Evolutionary conservation across 768 basidiomycete genomes (phyloP).

Genomic region (Cystobasidium tubakii): DNA sequence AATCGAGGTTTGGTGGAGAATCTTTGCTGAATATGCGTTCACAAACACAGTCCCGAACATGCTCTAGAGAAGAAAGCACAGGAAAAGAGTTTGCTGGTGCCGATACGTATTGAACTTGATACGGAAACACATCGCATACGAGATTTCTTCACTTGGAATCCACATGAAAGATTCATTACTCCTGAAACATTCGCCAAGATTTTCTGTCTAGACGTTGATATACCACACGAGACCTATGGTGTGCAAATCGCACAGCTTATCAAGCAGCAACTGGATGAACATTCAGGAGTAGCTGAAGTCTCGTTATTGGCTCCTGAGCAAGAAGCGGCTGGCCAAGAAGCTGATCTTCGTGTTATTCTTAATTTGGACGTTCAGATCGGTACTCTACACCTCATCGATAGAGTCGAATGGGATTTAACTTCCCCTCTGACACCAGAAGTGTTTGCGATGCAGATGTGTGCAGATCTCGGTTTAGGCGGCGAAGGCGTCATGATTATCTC

Average conservation of each 20-base stretch:
- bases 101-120: slow-evolving; percentile 92
- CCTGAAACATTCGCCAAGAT: slow-evolving; percentile 77
- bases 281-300: slow-evolving; percentile 70
- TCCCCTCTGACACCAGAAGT: slow-evolving; percentile 75
- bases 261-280: slow-evolving; percentile 81
- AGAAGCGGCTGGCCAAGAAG: slow-evolving; percentile 51
- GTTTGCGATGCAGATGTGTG: slow-evolving; percentile 71
- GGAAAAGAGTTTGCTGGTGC: slow-evolving; percentile 61
- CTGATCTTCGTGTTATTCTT: slow-evolving; percentile 51
- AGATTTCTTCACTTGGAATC: slow-evolving; percentile 93
- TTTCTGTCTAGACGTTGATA: slow-evolving; percentile 82
- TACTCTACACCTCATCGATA: slow-evolving; percentile 81
- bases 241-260: slow-evolving; percentile 81
- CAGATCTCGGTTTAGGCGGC: slow-evolving; percentile 78
- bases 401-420: slow-evolving; percentile 98
- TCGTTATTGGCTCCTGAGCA: slow-evolving; percentile 47
- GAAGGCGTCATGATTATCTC: slow-evolving; percentile 83
- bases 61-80: slow-evolving; percentile 61
- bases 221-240: slow-evolving; percentile 62
- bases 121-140: slow-evolving; percentile 83
- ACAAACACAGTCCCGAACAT: slow-evolving; percentile 56
- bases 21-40: not conserved
- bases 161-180: slow-evolving; percentile 72
- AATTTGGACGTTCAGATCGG: slow-evolving; percentile 85
- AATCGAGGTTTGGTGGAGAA: too few species aligned